Percentiles rank a stretch among this genome's conserved stretches.
phyloP scores from a whole-genome alignment of 768 basidiomycete species.

The Russula abietina region DNA sequence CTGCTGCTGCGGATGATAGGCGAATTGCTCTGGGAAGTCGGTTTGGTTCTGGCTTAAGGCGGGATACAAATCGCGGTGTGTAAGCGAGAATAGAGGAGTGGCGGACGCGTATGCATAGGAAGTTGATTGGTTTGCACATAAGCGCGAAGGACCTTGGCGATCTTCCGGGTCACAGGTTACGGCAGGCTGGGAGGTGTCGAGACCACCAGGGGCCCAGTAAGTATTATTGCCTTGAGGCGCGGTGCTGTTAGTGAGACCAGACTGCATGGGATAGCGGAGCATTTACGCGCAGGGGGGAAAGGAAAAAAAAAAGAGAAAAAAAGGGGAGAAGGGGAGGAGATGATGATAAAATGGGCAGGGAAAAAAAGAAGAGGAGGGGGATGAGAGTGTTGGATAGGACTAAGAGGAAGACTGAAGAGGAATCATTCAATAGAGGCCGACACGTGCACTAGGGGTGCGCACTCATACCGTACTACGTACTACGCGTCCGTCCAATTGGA shows the following conservation, averaged over 20 bases:
- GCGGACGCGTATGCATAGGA: not conserved
- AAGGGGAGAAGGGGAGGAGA: not conserved
- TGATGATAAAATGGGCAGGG: not conserved
- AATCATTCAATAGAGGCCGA: constrained; percentile 6
- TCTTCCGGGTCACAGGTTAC: constrained; percentile 17
- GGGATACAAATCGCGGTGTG: constrained; percentile 8
- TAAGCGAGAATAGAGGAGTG: not conserved
- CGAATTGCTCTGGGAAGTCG: constrained; percentile 2
- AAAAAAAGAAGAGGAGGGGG: not conserved
- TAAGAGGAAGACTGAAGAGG: constrained; percentile 16
- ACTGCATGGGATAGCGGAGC: constrained; percentile 7
- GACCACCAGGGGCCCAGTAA: constrained; percentile 6
- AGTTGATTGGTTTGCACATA: constrained; percentile 6
- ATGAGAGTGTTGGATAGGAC: not conserved
- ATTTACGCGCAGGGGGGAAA: not conserved
- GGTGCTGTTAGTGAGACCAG: constrained; percentile 3
- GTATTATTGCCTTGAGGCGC: constrained; percentile 3
- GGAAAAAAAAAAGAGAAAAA: not conserved
- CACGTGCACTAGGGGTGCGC: too few relatives aligned
- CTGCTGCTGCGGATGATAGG: constrained; percentile 6
- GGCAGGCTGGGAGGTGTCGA: constrained; percentile 15
- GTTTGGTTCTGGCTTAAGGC: not conserved
- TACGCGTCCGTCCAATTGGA: too few relatives aligned
- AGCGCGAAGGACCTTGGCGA: not conserved
- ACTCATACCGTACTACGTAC: too few relatives aligned